Base-by-base conservation (phyloP, 202 grass and related monocot genomes). In the Panicum hallii region DNA sequence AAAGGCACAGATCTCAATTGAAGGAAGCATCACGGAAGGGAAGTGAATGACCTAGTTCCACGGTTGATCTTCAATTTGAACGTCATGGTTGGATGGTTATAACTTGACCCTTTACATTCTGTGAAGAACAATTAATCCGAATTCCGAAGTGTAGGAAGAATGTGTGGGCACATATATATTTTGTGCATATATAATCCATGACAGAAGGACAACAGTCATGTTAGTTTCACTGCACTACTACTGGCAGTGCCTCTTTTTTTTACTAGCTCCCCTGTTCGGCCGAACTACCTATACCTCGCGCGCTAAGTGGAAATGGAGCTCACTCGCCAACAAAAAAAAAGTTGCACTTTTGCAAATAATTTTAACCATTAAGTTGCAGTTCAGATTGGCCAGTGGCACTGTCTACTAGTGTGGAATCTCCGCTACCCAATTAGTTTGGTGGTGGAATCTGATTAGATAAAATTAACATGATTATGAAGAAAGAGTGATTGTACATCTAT, bases 351-450 rank as follows among this genome's bases (percentile, higher is more conserved):
- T 57, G 49, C 17, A 23, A 57, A 67, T 74, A 22, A 70, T 30
- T 15, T 56, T 48, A 22, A 26, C 14, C 26, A 5, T 40, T 47
- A 58, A 45, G 69, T 62, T 72, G 43, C 43, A 53, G 7, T 15
- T 55, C 19, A 64, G 46, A 42, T 67, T 54, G 34, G n/a, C 63
- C 11, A 43, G 55, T 30, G 32, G 7, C 12, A 54, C 49, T 34
- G 13, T 10, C 32, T 70, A 13, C 42, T 82, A 36, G 4, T 38
- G 22, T 7, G 5, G 81, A 64, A 74, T 64, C 26, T 69, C 4
- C 32, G 11, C 52, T 43, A 69, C n/a, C 32, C 13, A 46, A 87
- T 53, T 44, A 87, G 11, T 70, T 82, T 75, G 42, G 62, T 41
- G 47, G 66, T 69, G 28, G 53, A 75, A 75, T 58, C 70, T 58